Conservation (phyloP, 179 eudicot genomes). For the Silene noctiflora region DNA sequence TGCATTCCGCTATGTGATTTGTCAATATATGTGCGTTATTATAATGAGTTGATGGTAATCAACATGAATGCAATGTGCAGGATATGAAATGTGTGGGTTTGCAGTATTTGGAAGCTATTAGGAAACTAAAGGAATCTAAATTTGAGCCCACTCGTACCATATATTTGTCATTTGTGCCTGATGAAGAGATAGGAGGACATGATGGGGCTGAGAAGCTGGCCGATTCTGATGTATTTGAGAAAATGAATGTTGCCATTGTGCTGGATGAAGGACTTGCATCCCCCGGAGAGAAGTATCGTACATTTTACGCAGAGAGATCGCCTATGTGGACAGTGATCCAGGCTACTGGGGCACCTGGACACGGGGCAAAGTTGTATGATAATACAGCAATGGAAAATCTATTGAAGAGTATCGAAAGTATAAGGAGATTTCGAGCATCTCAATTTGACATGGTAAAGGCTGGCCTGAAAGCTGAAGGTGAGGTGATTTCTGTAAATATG, state of each 20-base stretch:
- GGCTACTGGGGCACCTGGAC: conserved; percentile 89
- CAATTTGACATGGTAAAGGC: conserved; percentile 91
- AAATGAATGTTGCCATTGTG: conserved; percentile 77
- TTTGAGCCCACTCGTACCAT: conserved; percentile 67
- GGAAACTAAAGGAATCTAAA: conserved; percentile 47
- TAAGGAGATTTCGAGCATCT: conserved; percentile 75
- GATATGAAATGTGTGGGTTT: conserved; percentile 95
- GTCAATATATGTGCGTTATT: not conserved
- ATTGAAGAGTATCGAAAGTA: conserved; percentile 78
- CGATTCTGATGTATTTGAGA: conserved; percentile 47
- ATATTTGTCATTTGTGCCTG: conserved; percentile 81
- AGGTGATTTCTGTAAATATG: conserved; percentile 85
- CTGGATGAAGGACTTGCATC: conserved; percentile 90
- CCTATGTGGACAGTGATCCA: conserved; percentile 91
- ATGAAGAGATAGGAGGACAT: conserved; percentile 92
- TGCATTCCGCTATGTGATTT: not conserved
- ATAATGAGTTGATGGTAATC: not conserved
- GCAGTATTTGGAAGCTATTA: conserved; percentile 86
- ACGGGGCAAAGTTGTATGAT: conserved; percentile 89
- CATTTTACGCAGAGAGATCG: conserved; percentile 72
- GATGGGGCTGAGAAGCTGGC: conserved; percentile 74
- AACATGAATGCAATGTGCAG: conserved; percentile 21
- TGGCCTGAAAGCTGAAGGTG: conserved; percentile 79
- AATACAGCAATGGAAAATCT: conserved; percentile 90
- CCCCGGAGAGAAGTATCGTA: conserved; percentile 54